Base-by-base conservation (phyloP, 1,284 basidiomycete genomes). In the Fomitopsis palustris region DNA sequence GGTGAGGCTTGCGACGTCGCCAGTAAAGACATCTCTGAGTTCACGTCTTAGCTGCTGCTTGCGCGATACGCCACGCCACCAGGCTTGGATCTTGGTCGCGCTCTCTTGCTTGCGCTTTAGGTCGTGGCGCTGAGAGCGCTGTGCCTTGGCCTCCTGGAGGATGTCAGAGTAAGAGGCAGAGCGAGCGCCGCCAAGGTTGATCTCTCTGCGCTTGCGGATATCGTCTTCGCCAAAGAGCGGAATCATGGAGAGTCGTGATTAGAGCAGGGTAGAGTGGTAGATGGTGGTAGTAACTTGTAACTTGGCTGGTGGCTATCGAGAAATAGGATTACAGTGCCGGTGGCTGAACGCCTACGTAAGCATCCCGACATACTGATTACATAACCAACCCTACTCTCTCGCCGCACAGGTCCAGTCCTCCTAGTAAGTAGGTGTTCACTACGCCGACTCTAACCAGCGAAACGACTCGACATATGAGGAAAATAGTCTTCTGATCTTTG, bases 151-250 rank as follows among this genome's bases (percentile, higher is more conserved):
- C 55, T 83, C 78, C 62, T 82, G 78, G 42, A 92, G 74, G 63
- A 93, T 80, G 45, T 81, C 75, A 10, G 78, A 72, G 45, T 84
- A 82, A 17, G 82, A 68, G 9, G 79, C 78, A 16, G 81, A 73
- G 0, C 79, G 80, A 0, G 78, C 70, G 2, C 87, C 87, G n/a
- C 91, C 91, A 33, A 93, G 81, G 70, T 93, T 93, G 65, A 93
- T 93, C 62, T 83, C 79, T 31, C 87, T 81, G 56, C 83, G 79
- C 59, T 78, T 72, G 49, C 69, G 67, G 55, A 67, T 69, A 38
- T 72, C 65, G 25, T 80, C 80, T 61, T 81, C 78, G 12, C 75
- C 77, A 64, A 85, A 83, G 37, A 79, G 64, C 1, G 77, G 69
- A 31, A 72, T 61, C 60, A 61, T 61, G 3, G 9, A 39, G 31